Conservation (phyloP, 371 early-diverging fungal species). For the Batrachochytrium dendrobatidis region DNA sequence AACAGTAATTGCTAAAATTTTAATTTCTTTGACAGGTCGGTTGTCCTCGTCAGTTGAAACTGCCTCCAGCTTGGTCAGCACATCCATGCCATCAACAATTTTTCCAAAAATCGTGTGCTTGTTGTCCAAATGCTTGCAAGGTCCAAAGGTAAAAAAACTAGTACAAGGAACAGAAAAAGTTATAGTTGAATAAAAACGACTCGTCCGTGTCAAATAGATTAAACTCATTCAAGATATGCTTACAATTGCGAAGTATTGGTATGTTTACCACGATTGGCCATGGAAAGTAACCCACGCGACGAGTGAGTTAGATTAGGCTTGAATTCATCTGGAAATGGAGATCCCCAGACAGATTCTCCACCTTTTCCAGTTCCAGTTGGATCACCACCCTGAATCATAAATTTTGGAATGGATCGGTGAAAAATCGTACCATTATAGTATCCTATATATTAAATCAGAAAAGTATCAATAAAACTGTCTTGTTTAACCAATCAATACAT, state of each 20-base stretch:
- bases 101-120: slow-evolving; percentile 78
- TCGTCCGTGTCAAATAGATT: background rate
- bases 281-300: slow-evolving; percentile 68
- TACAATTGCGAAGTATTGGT: slow-evolving; percentile 88
- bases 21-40: slow-evolving; percentile 60
- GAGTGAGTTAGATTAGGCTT: slow-evolving; percentile 65
- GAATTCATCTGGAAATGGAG: slow-evolving; percentile 67
- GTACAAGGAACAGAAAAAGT: background rate
- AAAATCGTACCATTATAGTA: slow-evolving; percentile 76
- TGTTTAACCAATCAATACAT: background rate
- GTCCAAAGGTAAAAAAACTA: slow-evolving; percentile 77
- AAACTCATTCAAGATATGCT: slow-evolving; percentile 28
- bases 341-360: slow-evolving; percentile 75
- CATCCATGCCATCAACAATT: slow-evolving; percentile 74
- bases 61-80: slow-evolving; percentile 70
- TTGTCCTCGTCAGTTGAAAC: slow-evolving; percentile 66
- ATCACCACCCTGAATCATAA: slow-evolving; percentile 96
- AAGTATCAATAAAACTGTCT: background rate
- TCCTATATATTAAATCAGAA: no score
- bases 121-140: slow-evolving; percentile 76
- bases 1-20: slow-evolving; percentile 62
- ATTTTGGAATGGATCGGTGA: slow-evolving; percentile 82
- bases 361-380: slow-evolving; percentile 88
- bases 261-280: slow-evolving; percentile 86
- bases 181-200: slow-evolving; percentile 1